These are phyloP conservation scores for Wickerhamiella azymoides DNA, from an alignment of 805 yeast genomes.

Conservation along the genomic window DNA sequence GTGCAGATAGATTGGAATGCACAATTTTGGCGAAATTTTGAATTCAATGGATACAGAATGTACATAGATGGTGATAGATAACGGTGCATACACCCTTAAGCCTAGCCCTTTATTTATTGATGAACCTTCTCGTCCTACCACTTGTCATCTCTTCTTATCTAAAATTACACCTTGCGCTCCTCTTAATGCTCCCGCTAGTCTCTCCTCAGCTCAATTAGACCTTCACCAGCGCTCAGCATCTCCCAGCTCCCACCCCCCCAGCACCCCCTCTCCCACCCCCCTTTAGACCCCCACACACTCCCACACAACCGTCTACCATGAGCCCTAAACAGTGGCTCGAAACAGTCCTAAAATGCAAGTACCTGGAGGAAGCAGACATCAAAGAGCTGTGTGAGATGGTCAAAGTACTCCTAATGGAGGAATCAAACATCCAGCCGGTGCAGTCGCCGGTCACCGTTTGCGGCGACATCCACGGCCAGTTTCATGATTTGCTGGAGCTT, in stretches of 20 bases:
- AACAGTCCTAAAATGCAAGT: conserved; percentile 77
- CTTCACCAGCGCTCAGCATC: not conserved
- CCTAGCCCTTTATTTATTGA: no score
- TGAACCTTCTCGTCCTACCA: no score
- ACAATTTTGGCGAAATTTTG: no score
- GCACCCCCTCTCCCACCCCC: not conserved
- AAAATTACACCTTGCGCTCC: no score
- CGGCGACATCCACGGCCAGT: conserved; percentile 93
- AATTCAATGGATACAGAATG: no score
- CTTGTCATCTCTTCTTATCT: no score
- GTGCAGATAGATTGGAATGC: no score
- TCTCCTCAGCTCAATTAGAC: no score
- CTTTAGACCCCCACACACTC: not conserved
- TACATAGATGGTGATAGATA: no score
- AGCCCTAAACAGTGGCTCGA: conserved; percentile 95
- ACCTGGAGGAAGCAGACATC: conserved; percentile 85
- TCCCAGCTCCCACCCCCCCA: not conserved
- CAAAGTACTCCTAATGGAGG: conserved; percentile 90
- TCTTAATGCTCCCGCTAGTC: no score
- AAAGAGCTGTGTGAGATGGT: conserved; percentile 91
- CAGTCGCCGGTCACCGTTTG: conserved; percentile 86
- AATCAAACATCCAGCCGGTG: conserved; percentile 90
- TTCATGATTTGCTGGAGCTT: conserved; percentile 82
- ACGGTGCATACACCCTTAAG: no score
- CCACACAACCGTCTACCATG: not conserved